Evolutionary conservation across 2,329 filamentous ascomycete species (phyloP), one percentile per base, ranked within the genome.

Genomic region (Cladosporium sp.): DNA sequence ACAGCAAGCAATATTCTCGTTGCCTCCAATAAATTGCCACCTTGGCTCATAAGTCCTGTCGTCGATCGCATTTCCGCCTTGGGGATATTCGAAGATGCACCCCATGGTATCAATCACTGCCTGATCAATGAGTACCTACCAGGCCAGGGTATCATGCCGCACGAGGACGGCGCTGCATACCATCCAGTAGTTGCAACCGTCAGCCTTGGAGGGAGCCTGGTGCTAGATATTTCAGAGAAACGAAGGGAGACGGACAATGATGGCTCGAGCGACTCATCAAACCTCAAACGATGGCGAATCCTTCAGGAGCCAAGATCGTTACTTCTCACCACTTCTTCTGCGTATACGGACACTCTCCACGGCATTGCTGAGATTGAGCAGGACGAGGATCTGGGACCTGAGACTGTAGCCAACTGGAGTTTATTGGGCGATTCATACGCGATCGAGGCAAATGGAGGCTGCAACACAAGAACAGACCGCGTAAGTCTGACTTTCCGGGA

Each of bases 71-170:
- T 76, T 53, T 56, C 71, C 18, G 55, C 61, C 2, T 60, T 78
- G 0, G 69, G 69, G 3, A 69, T 84, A 11, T 85, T 84, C 62
- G 54, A 65, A 2, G 65, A 74, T 16, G 88, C 90, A 43, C 87
- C 88, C 4, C 91, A 97, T 63, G 61, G 73, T 15, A 88, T 92
- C 2, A 98, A 97, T 61, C 93, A 97, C 69, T 88, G 95, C 39
- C 76, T 97, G 32, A 83, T 97, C 59, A 98, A 98, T 63, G 91
- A 96, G 67, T 98, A 97, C 67, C 77, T 78, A 1, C 82, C 88
- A 0, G 88, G 88, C 2, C 81, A 95, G 55, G 92, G 92, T n/a
- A 97, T 97, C 57, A 95, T 96, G 88, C 84, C 91, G 40, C 92
- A 97, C 67, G 93, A 96, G 75, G 92, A 98, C 67, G 93, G 92